Percentiles rank a stretch among this genome's conserved stretches.
phyloP scores from a whole-genome alignment of 371 early-diverging fungal genomes.

The Rhizomucor pusillus region DNA sequence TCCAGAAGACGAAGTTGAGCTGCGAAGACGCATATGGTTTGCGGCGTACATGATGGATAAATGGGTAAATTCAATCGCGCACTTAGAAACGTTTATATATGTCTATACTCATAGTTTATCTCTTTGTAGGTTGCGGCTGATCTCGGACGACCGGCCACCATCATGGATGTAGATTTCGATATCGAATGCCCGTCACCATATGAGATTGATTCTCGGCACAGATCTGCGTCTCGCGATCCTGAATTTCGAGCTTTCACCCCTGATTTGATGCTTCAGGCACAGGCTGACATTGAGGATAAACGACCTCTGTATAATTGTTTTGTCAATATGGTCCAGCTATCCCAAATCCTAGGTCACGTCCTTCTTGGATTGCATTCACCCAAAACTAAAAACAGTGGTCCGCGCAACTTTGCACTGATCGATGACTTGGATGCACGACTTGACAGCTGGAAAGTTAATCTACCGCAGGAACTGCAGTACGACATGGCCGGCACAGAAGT shows the following conservation, averaged over 20 bases:
- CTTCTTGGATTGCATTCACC: constrained; percentile 32
- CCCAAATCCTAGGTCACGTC: constrained; percentile 34
- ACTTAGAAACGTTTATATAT: constrained; percentile 23
- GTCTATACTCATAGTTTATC: not conserved
- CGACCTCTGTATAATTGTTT: constrained; percentile 23
- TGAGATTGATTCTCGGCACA: constrained; percentile 20
- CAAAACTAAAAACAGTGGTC: constrained; percentile 15
- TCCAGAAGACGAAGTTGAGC: constrained; percentile 38
- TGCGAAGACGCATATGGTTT: constrained; percentile 43
- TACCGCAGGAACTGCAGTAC: constrained; percentile 16
- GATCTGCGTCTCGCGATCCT: not conserved
- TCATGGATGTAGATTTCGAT: constrained; percentile 39
- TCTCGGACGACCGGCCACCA: constrained; percentile 5
- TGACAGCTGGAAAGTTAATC: constrained; percentile 23
- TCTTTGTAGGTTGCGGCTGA: too few species aligned
- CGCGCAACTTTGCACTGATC: constrained; percentile 18
- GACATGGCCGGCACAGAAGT: not conserved
- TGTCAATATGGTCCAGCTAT: constrained; percentile 24
- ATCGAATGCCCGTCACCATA: constrained; percentile 34
- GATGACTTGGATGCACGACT: constrained; percentile 25
- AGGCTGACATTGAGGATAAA: constrained; percentile 10
- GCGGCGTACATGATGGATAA: constrained; percentile 35
- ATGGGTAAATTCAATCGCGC: constrained; percentile 32
- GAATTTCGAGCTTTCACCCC: constrained; percentile 6
- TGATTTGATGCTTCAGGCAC: constrained; percentile 20